A percentile compares a stretch with the other conserved stretches of the same genome.
Evolutionary conservation across 2,329 filamentous ascomycete genomes (phyloP).

Genomic region (Fusarium marasasianum): DNA sequence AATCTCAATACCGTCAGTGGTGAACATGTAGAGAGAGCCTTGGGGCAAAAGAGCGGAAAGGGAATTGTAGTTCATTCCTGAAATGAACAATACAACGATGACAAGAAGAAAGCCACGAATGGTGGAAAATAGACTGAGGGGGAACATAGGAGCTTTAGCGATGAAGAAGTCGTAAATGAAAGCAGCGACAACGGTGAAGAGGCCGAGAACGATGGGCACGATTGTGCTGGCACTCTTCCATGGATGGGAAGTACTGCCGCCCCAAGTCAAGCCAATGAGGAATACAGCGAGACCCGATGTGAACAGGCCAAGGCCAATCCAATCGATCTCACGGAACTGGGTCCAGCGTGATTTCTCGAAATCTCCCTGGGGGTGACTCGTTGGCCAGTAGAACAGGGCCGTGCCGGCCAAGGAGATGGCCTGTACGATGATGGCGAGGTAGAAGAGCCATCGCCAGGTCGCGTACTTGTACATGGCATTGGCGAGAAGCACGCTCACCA

Average conservation of each 20-base stretch:
- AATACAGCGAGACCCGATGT: neutral
- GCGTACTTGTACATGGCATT: constrained; percentile 9
- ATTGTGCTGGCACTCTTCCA: constrained; percentile 14
- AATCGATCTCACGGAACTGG: constrained; percentile 19
- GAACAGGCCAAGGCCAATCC: constrained; percentile 1
- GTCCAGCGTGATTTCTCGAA: constrained; percentile 20
- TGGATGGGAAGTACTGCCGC: neutral
- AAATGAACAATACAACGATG: constrained; percentile 8
- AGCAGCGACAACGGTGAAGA: neutral
- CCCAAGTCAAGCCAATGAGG: constrained; percentile 15
- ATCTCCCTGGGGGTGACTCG: constrained; percentile 3
- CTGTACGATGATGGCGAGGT: constrained; percentile 15
- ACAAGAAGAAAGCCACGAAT: constrained; percentile 4
- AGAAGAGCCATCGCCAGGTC: constrained; percentile 19
- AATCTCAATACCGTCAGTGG: constrained; percentile 13
- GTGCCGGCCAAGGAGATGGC: constrained; percentile 6
- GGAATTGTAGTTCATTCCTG: constrained; percentile 24
- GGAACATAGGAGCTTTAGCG: constrained; percentile 13
- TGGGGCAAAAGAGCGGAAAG: constrained; percentile 15
- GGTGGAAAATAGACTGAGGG: neutral
- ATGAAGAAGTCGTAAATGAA: constrained; percentile 7
- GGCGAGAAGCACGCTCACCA: neutral
- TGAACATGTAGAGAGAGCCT: constrained; percentile 26
- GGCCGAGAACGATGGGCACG: neutral
- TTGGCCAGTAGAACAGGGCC: constrained; percentile 20